A percentile compares a stretch with the other conserved stretches of the same genome.
Evolutionary conservation across 2,329 filamentous ascomycete genomes (phyloP).

Genomic region (Diaporthe sp.): DNA sequence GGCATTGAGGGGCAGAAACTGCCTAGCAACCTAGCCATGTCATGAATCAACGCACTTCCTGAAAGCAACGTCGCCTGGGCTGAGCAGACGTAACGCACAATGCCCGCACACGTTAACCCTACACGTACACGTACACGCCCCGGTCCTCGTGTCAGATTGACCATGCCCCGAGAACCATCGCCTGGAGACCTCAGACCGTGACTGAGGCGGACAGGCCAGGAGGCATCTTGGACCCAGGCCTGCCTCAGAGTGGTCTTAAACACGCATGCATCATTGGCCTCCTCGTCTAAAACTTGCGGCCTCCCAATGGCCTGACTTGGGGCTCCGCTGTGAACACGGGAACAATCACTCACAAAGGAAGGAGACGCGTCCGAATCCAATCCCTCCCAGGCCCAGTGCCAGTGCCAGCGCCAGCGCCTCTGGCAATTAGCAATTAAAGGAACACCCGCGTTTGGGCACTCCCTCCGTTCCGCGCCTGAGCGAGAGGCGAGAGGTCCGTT

Average conservation of each 20-base stretch:
- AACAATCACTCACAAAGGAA: neutral
- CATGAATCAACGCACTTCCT: constrained; percentile 13
- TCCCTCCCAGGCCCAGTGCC: neutral
- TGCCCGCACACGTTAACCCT: neutral
- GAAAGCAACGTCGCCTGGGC: neutral
- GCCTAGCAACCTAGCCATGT: neutral
- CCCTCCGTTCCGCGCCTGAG: constrained; percentile 1
- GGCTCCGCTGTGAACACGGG: neutral
- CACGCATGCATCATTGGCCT: constrained; percentile 20
- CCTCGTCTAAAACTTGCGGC: constrained; percentile 12
- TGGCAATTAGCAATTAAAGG: constrained; percentile 20
- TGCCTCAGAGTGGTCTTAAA: constrained; percentile 16
- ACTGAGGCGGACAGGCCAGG: neutral
- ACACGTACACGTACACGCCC: constrained; percentile 13
- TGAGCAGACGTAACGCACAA: constrained; percentile 9
- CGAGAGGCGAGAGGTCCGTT: constrained; percentile 2
- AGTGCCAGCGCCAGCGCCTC: neutral
- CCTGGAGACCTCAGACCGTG: constrained; percentile 2
- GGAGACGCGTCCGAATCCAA: constrained; percentile 17
- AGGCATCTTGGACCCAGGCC: neutral
- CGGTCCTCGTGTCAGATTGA: constrained; percentile 24
- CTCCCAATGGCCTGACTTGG: constrained; percentile 14
- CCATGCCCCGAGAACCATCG: neutral
- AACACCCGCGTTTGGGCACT: constrained; percentile 16
- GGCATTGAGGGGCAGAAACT: constrained; percentile 3